Evolutionary conservation across 257 asterid genomes (phyloP).

Genomic region (Ophiorrhiza pumila): DNA sequence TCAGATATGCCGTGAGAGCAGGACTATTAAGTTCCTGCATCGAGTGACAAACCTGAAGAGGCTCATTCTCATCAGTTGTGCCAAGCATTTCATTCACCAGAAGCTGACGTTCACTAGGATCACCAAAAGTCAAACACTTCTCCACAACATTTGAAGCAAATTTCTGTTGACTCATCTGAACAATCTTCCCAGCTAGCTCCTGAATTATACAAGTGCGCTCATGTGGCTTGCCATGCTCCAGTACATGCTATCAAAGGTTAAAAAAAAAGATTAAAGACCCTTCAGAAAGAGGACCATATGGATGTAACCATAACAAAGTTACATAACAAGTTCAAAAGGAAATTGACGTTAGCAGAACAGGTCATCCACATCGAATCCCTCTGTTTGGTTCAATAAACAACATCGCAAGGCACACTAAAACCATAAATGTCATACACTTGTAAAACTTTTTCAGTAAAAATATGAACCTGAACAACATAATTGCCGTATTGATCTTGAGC

Average conservation of each 20-base stretch:
- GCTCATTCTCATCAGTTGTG: constrained; percentile 93
- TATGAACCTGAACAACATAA: constrained; percentile 79
- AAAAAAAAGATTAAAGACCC: neutral
- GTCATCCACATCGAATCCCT: neutral
- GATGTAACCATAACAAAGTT: neutral
- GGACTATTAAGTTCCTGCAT: neutral
- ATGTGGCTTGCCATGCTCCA: constrained; percentile 92
- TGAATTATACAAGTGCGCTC: constrained; percentile 76
- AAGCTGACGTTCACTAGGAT: constrained; percentile 70
- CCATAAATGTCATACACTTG: too few relatives aligned
- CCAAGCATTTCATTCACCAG: constrained; percentile 98
- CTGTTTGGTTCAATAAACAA: neutral
- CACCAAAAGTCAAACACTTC: constrained; percentile 87
- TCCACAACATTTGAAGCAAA: constrained; percentile 97
- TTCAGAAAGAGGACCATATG: neutral
- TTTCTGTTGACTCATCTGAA: constrained; percentile 98
- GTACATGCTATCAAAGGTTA: constrained; percentile 38
- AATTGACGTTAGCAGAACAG: neutral
- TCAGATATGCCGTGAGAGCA: neutral
- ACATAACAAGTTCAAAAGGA: neutral
- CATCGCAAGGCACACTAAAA: too few relatives aligned
- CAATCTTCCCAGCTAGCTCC: constrained; percentile 92
- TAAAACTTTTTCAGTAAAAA: neutral
- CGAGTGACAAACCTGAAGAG: constrained; percentile 71
- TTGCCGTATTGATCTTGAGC: constrained; percentile 98